Base-by-base conservation (phyloP, 352 stramenopile species). In the Globisporangium lucens region DNA sequence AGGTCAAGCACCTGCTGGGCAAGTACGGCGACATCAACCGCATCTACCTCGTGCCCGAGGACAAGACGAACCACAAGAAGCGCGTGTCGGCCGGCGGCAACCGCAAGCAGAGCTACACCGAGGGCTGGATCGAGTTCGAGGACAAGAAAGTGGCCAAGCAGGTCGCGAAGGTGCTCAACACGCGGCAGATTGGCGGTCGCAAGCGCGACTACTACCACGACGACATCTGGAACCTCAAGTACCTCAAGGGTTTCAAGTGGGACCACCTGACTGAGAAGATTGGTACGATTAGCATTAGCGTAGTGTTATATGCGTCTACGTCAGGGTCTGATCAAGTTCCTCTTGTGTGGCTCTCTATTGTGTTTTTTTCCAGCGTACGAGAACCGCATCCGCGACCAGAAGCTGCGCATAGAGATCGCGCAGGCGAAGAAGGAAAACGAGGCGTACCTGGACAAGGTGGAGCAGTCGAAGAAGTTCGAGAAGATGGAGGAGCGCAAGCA, bases 191-290 rank as follows among this genome's bases (percentile, higher is more conserved):
- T 36, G 94, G 94, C 61, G 92, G 94, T 61, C 98, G 98, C 67
- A 98, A 98, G 70, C 89, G 89, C 68, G 85, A 94, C 60, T 98
- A 98, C 75, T 99, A 98, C 89, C 96, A 98, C 75, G 96, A 98
- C 73, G 91, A 99, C 75, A 91, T 99, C 35, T 99, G 98, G 98
- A 99, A 98, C 76, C 78, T 99, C 67, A 99, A 99, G 81, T 99
- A 99, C 83, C 82, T 99, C 68, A 93, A 91, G 47, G 95, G 96
- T 24, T 99, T 99, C 77, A 98, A 99, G 77, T 99, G 98, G 98
- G 87, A 94, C 49, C 95, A 99, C 71, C 77, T 99, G 43, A 99
- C 97, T 3, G 98, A 99, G 79, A 99, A 99, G 77, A 95, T 99
- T 67, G 96, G 66, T 78, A 88, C 22, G 92, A 90, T 69, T 86